Conservation (phyloP, 164 flowering plant genomes). For the Dillenia turbinata region DNA sequence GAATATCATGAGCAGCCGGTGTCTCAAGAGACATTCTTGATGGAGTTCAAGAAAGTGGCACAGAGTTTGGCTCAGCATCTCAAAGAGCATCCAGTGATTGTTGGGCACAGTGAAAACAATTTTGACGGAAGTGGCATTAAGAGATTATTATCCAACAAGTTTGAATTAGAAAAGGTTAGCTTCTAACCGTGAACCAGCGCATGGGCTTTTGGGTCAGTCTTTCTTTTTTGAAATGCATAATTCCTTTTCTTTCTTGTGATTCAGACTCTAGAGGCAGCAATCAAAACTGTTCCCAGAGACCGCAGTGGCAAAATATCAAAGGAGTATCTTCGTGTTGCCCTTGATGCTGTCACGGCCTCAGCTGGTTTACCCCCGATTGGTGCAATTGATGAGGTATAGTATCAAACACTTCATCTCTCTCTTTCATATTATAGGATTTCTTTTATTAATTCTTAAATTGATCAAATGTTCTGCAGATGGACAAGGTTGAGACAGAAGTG, state of each 20-base stretch:
- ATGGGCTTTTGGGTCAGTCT: neutral
- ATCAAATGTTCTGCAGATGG: slow-evolving; percentile 46
- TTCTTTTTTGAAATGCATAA: no score
- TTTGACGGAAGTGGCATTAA: slow-evolving; percentile 83
- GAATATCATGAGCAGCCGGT: slow-evolving; percentile 24
- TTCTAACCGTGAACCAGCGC: no score
- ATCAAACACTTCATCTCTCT: neutral
- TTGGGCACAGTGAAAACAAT: slow-evolving; percentile 82
- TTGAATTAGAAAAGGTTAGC: slow-evolving; percentile 80
- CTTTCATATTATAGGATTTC: neutral
- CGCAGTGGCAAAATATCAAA: slow-evolving; percentile 54
- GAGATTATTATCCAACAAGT: slow-evolving; percentile 73
- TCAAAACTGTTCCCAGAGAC: slow-evolving; percentile 61
- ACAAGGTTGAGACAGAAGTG: slow-evolving; percentile 44
- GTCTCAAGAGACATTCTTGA: slow-evolving; percentile 59
- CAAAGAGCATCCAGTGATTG: slow-evolving; percentile 83
- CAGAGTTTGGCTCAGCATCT: slow-evolving; percentile 47
- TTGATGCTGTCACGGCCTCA: slow-evolving; percentile 62
- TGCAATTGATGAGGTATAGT: slow-evolving; percentile 85
- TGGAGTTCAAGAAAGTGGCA: slow-evolving; percentile 45
- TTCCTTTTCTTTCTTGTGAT: neutral
- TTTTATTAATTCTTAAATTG: neutral
- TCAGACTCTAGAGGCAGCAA: slow-evolving; percentile 54
- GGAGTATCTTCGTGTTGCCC: slow-evolving; percentile 52
- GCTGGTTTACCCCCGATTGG: slow-evolving; percentile 90